Evolutionary conservation across 495 filamentous ascomycete species (phyloP), one percentile per base, ranked within the genome.

Genomic region (Saxophila tyrrhenica): DNA sequence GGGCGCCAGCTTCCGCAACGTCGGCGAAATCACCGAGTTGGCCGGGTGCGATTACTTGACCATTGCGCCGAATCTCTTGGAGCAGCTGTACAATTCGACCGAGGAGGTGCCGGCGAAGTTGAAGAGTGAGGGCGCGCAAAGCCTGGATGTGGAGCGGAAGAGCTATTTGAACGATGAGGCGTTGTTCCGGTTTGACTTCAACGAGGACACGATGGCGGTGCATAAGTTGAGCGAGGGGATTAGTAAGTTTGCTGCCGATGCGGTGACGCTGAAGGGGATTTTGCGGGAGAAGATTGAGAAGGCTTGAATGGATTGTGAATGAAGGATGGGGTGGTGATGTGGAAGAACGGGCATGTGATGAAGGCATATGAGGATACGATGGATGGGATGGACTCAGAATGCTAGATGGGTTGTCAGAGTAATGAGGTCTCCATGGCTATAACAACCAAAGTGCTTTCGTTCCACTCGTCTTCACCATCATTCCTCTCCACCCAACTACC

Each of bases 151-250:
- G 65, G 70, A 81, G 70, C 94, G 87, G 87, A 86, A 85, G 77
- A 75, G 72, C 48, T 99, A 97, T 81, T 81, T 99, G 69, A 77
- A 86, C 67, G 75, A 92, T 69, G 94, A 99, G 77, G 59, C 90
- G 47, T 64, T 72, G 29, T 99, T 95, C 89, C 90, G 92, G 69
- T 99, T 95, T 79, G 85, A 90, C 73, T 94, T 99, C 82, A 99
- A 99, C 78, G 92, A 97, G 77, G 87, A 99, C 68, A 80, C 87
- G 57, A 99, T 99, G 92, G 92, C 87, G 51, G 88, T 94, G 57
- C 90, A 96, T 82, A 99, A 99, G 84, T 81, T 99, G 58, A 82
- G 88, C 44, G 90, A 97, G 74, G 92, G 92, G 75, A 99, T 99
- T 78, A 91, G 86, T 75, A 95, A 94, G 73, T 99, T 99, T 69